Evolutionary conservation across 2,329 filamentous ascomycete species (phyloP), one percentile per base, ranked within the genome.

Genomic region (Botrytis porri): DNA sequence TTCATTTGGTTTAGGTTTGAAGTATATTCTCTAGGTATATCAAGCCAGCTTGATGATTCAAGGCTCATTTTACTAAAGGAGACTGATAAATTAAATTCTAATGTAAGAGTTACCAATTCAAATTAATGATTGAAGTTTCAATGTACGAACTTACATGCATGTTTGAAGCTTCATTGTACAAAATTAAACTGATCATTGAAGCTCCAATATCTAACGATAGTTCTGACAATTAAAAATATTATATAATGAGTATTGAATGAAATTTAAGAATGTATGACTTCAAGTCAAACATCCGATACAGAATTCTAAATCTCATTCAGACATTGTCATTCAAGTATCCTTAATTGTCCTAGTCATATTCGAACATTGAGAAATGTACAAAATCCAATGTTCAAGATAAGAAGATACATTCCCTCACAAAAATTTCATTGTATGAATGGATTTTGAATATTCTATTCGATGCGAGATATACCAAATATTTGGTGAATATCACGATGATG

Each of bases 11-110:
- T 25, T 8, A 25, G 18, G 8, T 45, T 20, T 45, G 7, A 45
- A 20, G 43, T 7, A 45, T 20, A 3, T 8, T 0, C 0, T 45
- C 8, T 45, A 6, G 7, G 43, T 20, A 18, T 8, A 45, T 0
- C 43, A 45, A 45, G 1, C 43, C 8, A 8, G 43, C 18, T 20
- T 45, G 18, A 45, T 20, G 18, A 45, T 20, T 45, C 3, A 20
- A 45, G 18, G 6, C 2, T 3, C 43, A 8, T 3, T 45, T 20
- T 7, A 45, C 43, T 8, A 20, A 20, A 20, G 3, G 3, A 20
- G 20, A 45, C 1, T 45, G 43, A 45, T 45, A 16, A 45, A 45
- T 54, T 12, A 14, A 8, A 25, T 25, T 29, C 3, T 14, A 32
- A 32, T 20, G 16, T 59, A n/a, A n/a, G n/a, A n/a, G n/a, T n/a